phyloP scores from a whole-genome alignment of 148 eudicot genomes.

The Euryodendron excelsum region DNA sequence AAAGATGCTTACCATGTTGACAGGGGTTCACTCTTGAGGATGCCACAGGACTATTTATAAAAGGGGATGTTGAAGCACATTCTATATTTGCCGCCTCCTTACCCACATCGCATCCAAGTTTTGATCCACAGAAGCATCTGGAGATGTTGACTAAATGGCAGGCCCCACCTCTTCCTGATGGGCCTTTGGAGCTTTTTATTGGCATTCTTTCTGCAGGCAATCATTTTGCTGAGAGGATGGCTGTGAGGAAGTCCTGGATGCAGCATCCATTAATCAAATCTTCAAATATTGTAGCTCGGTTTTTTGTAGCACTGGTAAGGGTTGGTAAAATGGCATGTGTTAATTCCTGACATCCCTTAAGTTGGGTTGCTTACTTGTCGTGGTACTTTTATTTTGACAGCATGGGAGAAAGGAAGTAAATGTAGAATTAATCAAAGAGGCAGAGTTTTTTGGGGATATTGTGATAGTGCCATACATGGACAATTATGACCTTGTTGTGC shows the following conservation, averaged over 20 bases:
- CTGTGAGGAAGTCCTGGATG: conserved; percentile 88
- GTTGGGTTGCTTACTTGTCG: not conserved
- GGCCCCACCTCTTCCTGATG: conserved; percentile 60
- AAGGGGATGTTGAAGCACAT: conserved; percentile 69
- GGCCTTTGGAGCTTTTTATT: conserved; percentile 55
- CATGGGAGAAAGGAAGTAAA: conserved; percentile 63
- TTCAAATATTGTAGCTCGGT: conserved; percentile 59
- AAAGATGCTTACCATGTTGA: conserved; percentile 10
- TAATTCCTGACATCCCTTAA: not conserved
- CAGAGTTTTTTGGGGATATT: conserved; percentile 77
- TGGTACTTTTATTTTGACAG: conserved; percentile 32
- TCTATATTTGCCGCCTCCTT: conserved; percentile 64
- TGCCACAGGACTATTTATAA: conserved; percentile 52
- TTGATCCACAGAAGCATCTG: conserved; percentile 62
- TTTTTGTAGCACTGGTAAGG: conserved; percentile 78
- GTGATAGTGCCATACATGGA: conserved; percentile 83
- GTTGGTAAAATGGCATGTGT: not conserved
- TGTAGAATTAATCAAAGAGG: conserved; percentile 72
- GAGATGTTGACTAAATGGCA: conserved; percentile 64
- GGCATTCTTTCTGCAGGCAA: conserved; percentile 81
- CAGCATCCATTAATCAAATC: conserved; percentile 57
- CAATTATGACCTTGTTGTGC: conserved; percentile 83
- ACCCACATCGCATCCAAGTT: conserved; percentile 66
- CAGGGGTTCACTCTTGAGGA: conserved; percentile 86
- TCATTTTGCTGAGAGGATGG: conserved; percentile 91